phyloP scores from a whole-genome alignment of 2,329 filamentous ascomycete species.

The Stemphylium lycopersici region DNA sequence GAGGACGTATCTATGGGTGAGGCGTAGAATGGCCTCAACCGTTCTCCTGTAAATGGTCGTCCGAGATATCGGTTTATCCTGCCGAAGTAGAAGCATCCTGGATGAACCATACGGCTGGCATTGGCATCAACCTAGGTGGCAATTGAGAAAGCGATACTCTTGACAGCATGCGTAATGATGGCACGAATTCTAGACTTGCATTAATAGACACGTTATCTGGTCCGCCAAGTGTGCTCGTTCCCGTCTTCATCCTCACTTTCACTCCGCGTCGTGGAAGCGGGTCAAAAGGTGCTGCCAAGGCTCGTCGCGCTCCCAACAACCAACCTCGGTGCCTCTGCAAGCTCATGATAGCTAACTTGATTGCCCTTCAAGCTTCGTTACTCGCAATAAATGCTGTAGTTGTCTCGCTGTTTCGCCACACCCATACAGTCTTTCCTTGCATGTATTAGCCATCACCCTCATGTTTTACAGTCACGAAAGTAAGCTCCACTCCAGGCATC shows the following conservation, averaged over 20 bases:
- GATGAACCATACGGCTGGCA: constrained; percentile 21
- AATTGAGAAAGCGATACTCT: constrained; percentile 13
- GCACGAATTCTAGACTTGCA: constrained; percentile 23
- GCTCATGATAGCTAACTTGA: background rate
- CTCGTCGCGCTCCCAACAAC: constrained; percentile 1
- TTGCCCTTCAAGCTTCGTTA: background rate
- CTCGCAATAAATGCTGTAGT: background rate
- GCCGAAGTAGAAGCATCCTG: background rate
- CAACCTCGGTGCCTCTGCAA: background rate
- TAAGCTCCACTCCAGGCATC: constrained; percentile 52
- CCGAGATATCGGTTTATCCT: background rate
- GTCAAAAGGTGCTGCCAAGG: constrained; percentile 25
- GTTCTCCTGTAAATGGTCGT: background rate
- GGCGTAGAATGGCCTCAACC: constrained; percentile 5
- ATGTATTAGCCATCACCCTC: constrained; percentile 31
- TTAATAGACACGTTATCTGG: constrained; percentile 8
- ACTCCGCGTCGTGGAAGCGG: constrained; percentile 23
- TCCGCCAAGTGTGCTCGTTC: constrained; percentile 1
- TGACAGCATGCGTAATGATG: constrained; percentile 24
- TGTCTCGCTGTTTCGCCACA: constrained; percentile 6
- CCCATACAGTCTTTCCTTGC: constrained; percentile 1
- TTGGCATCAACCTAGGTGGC: constrained; percentile 40
- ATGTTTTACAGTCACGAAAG: constrained; percentile 99
- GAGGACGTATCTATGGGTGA: constrained; percentile 50
- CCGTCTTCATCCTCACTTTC: constrained; percentile 24